These are phyloP conservation scores for Tolypocladium endophyticum DNA, from an alignment of 2,329 filamentous ascomycete species.

Conservation along the genomic window DNA sequence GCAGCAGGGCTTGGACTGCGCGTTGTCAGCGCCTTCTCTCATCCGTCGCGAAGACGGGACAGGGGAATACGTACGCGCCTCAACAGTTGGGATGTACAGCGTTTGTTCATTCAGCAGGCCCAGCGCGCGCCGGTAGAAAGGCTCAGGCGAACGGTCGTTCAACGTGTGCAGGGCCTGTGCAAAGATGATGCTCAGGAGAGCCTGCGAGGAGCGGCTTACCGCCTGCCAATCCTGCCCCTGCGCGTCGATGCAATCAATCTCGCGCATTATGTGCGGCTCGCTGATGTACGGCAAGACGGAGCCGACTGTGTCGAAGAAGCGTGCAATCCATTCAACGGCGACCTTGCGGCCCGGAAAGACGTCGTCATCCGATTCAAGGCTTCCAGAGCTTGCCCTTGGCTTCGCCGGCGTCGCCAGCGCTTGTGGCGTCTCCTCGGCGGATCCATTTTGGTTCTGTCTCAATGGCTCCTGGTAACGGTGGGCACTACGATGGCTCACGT, in stretches of 20 bases:
- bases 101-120: slow-evolving; percentile 14
- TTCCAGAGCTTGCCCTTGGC: not conserved
- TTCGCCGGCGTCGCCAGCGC: not conserved
- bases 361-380: not conserved
- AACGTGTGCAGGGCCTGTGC: slow-evolving; percentile 14
- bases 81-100: slow-evolving; percentile 10
- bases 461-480: slow-evolving; percentile 5
- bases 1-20: slow-evolving; percentile 19
- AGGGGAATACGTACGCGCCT: slow-evolving; percentile 5
- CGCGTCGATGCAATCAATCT: slow-evolving; percentile 8
- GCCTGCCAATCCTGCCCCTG: slow-evolving; percentile 4
- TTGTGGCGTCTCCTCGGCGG: not conserved
- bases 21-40: not conserved
- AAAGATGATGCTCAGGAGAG: slow-evolving; percentile 16
- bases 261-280: slow-evolving; percentile 9
- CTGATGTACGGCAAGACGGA: slow-evolving; percentile 13
- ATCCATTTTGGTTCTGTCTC: not conserved
- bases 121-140: slow-evolving; percentile 15
- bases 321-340: slow-evolving; percentile 10
- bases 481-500: slow-evolving; percentile 8
- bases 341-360: slow-evolving; percentile 7
- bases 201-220: slow-evolving; percentile 5
- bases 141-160: slow-evolving; percentile 10
- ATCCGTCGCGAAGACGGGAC: not conserved
- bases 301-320: slow-evolving; percentile 19